Conservation (phyloP, 179 eudicot species). For the Silene coronaria region DNA sequence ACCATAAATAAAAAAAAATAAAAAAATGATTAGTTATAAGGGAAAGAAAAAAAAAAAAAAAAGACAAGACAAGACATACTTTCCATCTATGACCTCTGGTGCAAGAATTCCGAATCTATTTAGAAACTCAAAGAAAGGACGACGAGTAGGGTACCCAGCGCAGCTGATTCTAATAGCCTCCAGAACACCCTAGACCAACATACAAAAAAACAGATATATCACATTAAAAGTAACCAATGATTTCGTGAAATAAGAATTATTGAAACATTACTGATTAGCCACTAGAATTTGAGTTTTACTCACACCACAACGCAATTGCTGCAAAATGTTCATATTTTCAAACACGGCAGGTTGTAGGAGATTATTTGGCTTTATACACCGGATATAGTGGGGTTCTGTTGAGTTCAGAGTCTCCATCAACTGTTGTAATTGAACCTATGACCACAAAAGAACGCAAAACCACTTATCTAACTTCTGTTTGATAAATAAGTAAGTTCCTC, state of each 20-base stretch:
- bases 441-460: conserved; percentile 24
- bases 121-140: conserved; percentile 85
- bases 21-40: no score
- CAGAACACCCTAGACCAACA: conserved; percentile 67
- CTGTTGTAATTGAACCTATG: conserved; percentile 84
- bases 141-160: conserved; percentile 99
- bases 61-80: conserved; percentile 34
- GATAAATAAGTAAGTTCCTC: neutral
- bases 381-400: conserved; percentile 88
- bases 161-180: conserved; percentile 98
- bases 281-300: conserved; percentile 36
- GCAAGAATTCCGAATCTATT: conserved; percentile 96
- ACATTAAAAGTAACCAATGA: neutral
- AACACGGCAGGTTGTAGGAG: conserved; percentile 79
- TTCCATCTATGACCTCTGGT: conserved; percentile 61
- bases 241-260: neutral
- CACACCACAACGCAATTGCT: conserved; percentile 97
- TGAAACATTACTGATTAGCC: neutral
- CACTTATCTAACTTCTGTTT: neutral
- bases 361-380: conserved; percentile 97
- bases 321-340: conserved; percentile 84
- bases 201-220: conserved; percentile 2
- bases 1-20: neutral
- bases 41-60: neutral
- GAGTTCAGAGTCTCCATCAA: conserved; percentile 90